Evolutionary conservation across 164 flowering plant genomes (phyloP), one percentile per base, ranked within the genome.

Genomic region (Liquidambar formosana): DNA sequence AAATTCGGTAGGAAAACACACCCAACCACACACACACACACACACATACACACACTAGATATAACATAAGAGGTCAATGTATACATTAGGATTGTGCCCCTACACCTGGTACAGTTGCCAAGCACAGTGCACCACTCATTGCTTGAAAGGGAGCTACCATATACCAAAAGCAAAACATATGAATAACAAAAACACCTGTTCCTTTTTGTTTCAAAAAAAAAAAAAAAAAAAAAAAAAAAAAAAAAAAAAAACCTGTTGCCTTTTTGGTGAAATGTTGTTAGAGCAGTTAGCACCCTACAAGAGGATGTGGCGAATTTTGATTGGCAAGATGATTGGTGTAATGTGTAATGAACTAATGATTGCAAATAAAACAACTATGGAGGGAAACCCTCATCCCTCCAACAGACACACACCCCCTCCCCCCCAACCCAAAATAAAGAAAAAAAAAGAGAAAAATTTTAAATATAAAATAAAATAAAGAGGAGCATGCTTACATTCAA

Each of bases 401-500:
- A n/a, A n/a, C n/a, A n/a, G n/a, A n/a, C n/a, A n/a, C n/a, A n/a
- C n/a, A n/a, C 41, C 41, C 6, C 41, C 6, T 33, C 41, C 6
- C 6, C 41, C 41, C 41, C 41, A 33, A 2, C 41, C 41, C 2
- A 33, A 33, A 33, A 33, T 6, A 33, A 2, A 33, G n/a, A n/a
- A n/a, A n/a, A n/a, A n/a, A n/a, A n/a, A n/a, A n/a, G n/a, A n/a
- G n/a, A n/a, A n/a, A n/a, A n/a, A n/a, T n/a, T n/a, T n/a, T 33
- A 33, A 2, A 33, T 33, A 6, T 33, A 33, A 56, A 52, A 25
- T 33, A 26, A 46, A 64, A 21, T 48, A 54, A 61, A 43, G 28
- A 27, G 16, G 8, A 65, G 23, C 18, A 58, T 59, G 51, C 96
- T 89, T 82, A 95, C 99, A 83, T 90, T 93, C 57, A 95, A 79